phyloP scores from a whole-genome alignment of 495 filamentous ascomycete genomes.

The Chaetomium cochliodes region DNA sequence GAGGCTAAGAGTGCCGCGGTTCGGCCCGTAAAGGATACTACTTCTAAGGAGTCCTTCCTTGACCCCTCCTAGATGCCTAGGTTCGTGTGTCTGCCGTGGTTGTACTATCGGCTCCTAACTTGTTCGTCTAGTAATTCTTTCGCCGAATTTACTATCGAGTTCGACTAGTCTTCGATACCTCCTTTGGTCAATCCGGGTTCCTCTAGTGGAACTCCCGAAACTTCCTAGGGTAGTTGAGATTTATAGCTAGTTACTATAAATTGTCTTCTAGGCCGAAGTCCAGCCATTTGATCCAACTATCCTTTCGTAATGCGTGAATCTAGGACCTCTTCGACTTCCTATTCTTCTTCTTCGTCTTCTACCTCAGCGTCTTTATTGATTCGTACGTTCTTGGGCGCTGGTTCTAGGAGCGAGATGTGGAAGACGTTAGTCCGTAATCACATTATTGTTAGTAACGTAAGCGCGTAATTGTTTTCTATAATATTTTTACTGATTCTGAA shows the following conservation, averaged over 20 bases:
- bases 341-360: slow-evolving; percentile 4
- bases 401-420: neutral
- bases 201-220: neutral
- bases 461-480: neutral
- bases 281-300: neutral
- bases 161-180: neutral
- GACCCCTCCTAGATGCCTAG: too few species aligned
- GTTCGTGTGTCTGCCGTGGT: too few species aligned
- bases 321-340: neutral
- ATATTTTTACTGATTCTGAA: neutral
- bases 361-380: neutral
- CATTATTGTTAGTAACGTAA: neutral
- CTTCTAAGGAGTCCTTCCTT: too few species aligned
- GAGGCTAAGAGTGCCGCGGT: too few species aligned
- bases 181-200: slow-evolving; percentile 1
- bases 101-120: too few species aligned
- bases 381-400: neutral
- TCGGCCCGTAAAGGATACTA: too few species aligned
- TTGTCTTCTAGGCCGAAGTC: neutral
- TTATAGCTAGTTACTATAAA: slow-evolving; percentile 5
- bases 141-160: too few species aligned
- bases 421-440: neutral
- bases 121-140: too few species aligned
- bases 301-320: neutral
- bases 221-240: slow-evolving; percentile 1